phyloP scores from a whole-genome alignment of 352 stramenopile genomes.

The Phytophthora agathidicida region DNA sequence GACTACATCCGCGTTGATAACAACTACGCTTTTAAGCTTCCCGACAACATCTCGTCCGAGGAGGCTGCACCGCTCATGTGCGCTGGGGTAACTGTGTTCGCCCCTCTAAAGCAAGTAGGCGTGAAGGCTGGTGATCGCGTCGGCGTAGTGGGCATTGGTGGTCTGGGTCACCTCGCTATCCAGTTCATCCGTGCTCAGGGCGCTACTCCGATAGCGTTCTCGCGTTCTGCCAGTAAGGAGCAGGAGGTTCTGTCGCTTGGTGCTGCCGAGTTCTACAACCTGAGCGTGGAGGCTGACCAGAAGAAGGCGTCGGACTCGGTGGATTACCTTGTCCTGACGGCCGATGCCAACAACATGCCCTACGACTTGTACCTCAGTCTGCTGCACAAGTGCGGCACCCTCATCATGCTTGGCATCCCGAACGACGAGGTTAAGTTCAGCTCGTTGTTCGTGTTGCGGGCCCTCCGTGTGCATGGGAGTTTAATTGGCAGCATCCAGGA shows the following conservation, averaged over 20 bases:
- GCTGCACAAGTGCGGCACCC: conserved; percentile 3
- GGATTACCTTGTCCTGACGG: conserved; percentile 4
- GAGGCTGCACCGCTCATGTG: conserved; percentile 4
- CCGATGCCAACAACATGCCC: conserved; percentile 11
- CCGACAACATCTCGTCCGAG: conserved; percentile 5
- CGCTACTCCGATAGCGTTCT: conserved; percentile 6
- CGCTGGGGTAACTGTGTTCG: not conserved
- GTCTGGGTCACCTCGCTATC: conserved; percentile 5
- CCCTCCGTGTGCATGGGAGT: conserved; percentile 2
- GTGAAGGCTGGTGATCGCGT: conserved; percentile 10
- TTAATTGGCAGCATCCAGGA: conserved; percentile 7
- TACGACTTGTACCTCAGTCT: conserved; percentile 16
- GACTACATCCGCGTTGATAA: conserved; percentile 4
- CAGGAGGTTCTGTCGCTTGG: conserved; percentile 9
- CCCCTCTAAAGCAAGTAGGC: not conserved
- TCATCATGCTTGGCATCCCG: conserved; percentile 12
- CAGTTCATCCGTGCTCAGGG: conserved; percentile 16
- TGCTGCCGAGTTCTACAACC: conserved; percentile 14
- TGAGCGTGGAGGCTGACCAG: conserved; percentile 6
- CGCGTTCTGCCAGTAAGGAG: conserved; percentile 14
- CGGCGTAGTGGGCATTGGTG: conserved; percentile 4
- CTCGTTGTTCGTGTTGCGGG: not conserved
- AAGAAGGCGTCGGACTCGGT: conserved; percentile 10
- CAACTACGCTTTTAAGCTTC: conserved; percentile 4
- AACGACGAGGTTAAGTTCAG: conserved; percentile 14